Base-by-base conservation (phyloP, 2,329 filamentous ascomycete genomes). In the Fusarium oxysporum region DNA sequence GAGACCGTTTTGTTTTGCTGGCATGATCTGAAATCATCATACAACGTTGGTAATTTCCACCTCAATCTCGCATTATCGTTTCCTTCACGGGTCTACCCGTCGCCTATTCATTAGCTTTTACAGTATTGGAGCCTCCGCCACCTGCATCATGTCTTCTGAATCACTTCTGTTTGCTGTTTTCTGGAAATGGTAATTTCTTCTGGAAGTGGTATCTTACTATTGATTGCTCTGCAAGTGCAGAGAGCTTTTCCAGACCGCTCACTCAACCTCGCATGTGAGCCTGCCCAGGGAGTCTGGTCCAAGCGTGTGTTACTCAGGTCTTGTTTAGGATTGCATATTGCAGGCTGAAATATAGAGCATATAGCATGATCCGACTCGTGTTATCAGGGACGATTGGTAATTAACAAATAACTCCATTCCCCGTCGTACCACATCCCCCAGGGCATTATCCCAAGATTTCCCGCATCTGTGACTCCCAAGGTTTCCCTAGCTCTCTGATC, bases 21-120 rank as follows among this genome's bases (percentile, higher is more conserved):
- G 56, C 59, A 72, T 75, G 65, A 67, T 71, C 55, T 44, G 57
- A 62, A 71, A 71, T 74, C 71, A 76, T 53, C 21, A 43, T 32
- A 55, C 28, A 30, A n/a, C 50, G 16, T 32, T 50, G 47, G 28
- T 25, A 69, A 74, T 62, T 41, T 43, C 38, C 56, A 32, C 38
- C 41, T 51, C 23, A 32, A 37, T 56, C 41, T 55, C 23, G 12
- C 50, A 44, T 43, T 51, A 53, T 33, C 30, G 38, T 48, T 37
- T 44, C 41, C 19, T 35, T 35, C 13, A 43, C 59, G 71, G 58
- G 44, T 57, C 41, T 58, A 56, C 33, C 62, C 58, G 45, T 44
- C 28, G 43, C 35, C 32, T 51, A 38, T 50, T 62, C 56, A 33
- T 47, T 51, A 30, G 33, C 41, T 23, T 53, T 38, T 17, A 28